Evolutionary conservation across 2,329 filamentous ascomycete genomes (phyloP), one percentile per base, ranked within the genome.

Genomic region (Cryphonectria japonica): DNA sequence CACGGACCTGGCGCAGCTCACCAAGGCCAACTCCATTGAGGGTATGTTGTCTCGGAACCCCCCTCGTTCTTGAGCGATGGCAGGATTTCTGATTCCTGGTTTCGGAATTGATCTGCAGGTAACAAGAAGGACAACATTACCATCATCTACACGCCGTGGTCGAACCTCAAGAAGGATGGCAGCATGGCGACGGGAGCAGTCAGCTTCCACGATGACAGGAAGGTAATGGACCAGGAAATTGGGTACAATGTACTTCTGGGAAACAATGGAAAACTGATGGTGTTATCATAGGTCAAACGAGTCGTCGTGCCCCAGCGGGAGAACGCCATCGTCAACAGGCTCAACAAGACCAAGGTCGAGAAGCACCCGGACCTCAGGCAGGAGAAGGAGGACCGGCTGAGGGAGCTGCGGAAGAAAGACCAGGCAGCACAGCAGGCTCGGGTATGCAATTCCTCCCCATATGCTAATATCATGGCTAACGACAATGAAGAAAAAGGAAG

Each of bases 121-220:
- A 99, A 99, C 85, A 99, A 99, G 83, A 98, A 98, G 82, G 95
- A 98, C 81, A 98, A 98, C 82, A 86, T 99, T 77, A 97, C 94
- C 22, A 82, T 99, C 78, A 97, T 99, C 78, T 99, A 99, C 84
- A 99, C 96, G 5, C 96, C 96, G 8, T 98, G 96, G 80, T 92
- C 93, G 61, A 99, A 99, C 80, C 87, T 99, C 46, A 92, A 93
- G 80, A 99, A 99, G 80, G 94, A 97, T 78, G 95, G 95, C 41
- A 93, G 92, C 80, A 99, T 99, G 96, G 95, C 93, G 26, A 91
- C 92, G 3, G 96, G 96, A 32, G 96, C 99, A 80, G 96, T 99
- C 68, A 92, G 93, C 74, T 99, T 98, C 85, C 95, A 97, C 79
- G 93, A 98, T 81, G 88, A 87, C 57, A 94, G 93, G 77, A 91